phyloP scores from a whole-genome alignment of 345 rosid species.

The Populus simonii region DNA sequence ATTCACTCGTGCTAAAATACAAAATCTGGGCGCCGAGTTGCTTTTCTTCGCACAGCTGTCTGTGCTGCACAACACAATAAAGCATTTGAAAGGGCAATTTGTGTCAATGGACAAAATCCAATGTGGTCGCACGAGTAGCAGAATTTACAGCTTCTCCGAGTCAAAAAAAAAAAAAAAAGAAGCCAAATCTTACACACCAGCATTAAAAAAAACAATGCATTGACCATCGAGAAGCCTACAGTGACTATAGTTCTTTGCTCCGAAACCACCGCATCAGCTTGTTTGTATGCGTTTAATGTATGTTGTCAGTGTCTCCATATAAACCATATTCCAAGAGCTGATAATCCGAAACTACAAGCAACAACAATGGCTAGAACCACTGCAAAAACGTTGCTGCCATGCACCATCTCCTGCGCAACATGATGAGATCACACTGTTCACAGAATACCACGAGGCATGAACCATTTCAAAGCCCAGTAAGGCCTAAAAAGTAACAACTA shows the following conservation, averaged over 20 bases:
- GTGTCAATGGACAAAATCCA: background rate
- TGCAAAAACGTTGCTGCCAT: slow-evolving; percentile 35
- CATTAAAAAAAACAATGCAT: slow-evolving; percentile 1
- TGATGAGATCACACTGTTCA: background rate
- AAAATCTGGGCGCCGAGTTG: background rate
- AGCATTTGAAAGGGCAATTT: background rate
- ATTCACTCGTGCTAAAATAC: background rate
- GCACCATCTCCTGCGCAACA: slow-evolving; percentile 53
- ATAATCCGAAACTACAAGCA: background rate
- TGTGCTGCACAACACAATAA: background rate
- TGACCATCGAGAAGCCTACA: background rate
- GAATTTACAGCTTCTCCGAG: background rate
- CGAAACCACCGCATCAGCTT: slow-evolving; percentile 7
- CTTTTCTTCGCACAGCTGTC: background rate
- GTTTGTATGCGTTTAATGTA: slow-evolving; percentile 17
- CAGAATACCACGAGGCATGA: background rate
- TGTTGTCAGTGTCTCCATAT: background rate
- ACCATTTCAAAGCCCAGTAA: background rate
- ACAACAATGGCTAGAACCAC: slow-evolving; percentile 15
- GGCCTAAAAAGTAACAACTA: background rate
- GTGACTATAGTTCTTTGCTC: slow-evolving; percentile 27
- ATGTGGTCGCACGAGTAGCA: background rate
- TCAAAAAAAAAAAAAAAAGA: background rate
- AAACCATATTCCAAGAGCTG: slow-evolving; percentile 17
- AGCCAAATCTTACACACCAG: background rate